Percentiles rank a stretch among this genome's conserved stretches.
Evolutionary conservation across 2,329 filamentous ascomycete genomes (phyloP).

Genomic region (Dactylellina drechsleri): DNA sequence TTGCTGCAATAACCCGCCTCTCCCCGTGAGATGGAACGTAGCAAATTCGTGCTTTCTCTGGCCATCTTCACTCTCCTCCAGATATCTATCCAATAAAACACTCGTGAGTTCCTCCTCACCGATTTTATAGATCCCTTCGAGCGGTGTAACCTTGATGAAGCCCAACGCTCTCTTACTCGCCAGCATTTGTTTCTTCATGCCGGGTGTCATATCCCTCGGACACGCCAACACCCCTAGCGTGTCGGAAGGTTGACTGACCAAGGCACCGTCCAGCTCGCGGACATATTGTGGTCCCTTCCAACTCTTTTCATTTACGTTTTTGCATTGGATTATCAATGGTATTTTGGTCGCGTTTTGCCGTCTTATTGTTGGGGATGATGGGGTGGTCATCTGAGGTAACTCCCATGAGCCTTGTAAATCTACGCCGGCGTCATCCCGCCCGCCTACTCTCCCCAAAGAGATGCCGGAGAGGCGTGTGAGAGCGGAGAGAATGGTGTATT

Average conservation of each 20-base stretch:
- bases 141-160: slow-evolving; percentile 44
- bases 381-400: slow-evolving; percentile 63
- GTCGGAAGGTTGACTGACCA: slow-evolving; percentile 74
- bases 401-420: slow-evolving; percentile 78
- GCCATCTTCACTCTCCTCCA: not conserved
- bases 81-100: not conserved
- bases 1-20: slow-evolving; percentile 46
- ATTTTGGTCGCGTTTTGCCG: slow-evolving; percentile 56
- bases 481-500: slow-evolving; percentile 72
- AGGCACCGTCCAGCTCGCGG: slow-evolving; percentile 82
- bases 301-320: slow-evolving; percentile 66
- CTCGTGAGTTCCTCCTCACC: not conserved
- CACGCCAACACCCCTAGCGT: slow-evolving; percentile 78
- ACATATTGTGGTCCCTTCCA: slow-evolving; percentile 69
- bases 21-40: slow-evolving; percentile 26
- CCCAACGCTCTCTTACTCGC: slow-evolving; percentile 38
- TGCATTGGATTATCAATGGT: slow-evolving; percentile 73
- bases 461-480: slow-evolving; percentile 71
- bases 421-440: slow-evolving; percentile 75
- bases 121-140: slow-evolving; percentile 22
- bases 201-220: slow-evolving; percentile 77
- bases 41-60: not conserved
- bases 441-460: slow-evolving; percentile 72
- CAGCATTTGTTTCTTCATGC: slow-evolving; percentile 65
- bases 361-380: not conserved